phyloP scores from a whole-genome alignment of 768 basidiomycete species.

The Exidia glandulosa region DNA sequence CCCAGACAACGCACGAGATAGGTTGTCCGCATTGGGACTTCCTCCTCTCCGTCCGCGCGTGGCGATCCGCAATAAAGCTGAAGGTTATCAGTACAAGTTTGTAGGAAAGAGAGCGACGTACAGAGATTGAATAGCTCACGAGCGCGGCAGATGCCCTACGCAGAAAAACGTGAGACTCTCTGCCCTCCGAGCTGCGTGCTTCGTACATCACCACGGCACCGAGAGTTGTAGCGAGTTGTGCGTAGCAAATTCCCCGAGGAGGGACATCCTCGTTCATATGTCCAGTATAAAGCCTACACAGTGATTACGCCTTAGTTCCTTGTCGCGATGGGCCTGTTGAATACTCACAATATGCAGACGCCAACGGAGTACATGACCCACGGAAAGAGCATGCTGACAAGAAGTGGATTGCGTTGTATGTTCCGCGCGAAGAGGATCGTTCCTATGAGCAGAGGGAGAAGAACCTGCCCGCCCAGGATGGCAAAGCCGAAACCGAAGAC shows the following conservation, averaged over 20 bases:
- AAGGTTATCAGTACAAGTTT: not conserved
- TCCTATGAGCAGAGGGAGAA: not conserved
- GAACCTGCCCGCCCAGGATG: not conserved
- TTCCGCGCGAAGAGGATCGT: not conserved
- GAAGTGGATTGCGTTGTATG: not conserved
- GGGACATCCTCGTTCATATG: not conserved
- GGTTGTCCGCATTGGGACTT: not conserved
- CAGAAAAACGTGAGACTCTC: not conserved
- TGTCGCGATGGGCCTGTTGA: not conserved
- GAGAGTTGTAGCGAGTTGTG: not conserved
- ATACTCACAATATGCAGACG: not conserved
- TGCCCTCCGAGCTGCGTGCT: not conserved
- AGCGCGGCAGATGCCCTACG: not conserved
- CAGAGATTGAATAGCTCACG: not conserved
- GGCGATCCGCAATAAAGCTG: not conserved
- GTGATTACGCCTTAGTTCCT: not conserved
- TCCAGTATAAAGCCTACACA: not conserved
- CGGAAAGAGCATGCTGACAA: not conserved
- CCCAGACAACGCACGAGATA: not conserved
- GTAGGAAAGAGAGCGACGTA: not conserved
- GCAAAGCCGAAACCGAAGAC: not conserved
- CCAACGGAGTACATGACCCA: not conserved
- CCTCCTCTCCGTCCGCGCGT: not conserved
- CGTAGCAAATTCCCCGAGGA: not conserved
- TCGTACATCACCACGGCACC: not conserved